Evolutionary conservation across 2,329 filamentous ascomycete genomes (phyloP).

Genomic region (Hymenoscyphus repandus): DNA sequence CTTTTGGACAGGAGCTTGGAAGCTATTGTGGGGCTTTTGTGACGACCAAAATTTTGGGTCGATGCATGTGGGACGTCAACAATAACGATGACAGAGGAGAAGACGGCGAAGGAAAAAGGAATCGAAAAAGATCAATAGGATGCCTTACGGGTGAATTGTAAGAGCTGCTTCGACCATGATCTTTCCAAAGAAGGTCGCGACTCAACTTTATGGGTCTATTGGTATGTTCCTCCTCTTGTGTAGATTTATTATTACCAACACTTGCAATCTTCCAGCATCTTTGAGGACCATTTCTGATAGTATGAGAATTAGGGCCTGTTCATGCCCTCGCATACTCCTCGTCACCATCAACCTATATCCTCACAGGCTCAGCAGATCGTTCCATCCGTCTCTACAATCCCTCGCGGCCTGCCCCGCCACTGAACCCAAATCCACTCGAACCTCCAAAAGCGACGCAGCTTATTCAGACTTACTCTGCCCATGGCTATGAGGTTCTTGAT

Average conservation of each 20-base stretch:
- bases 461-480: constrained; percentile 83
- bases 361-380: constrained; percentile 83
- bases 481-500: constrained; percentile 88
- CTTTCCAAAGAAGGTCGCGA: constrained; percentile 42
- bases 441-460: constrained; percentile 43
- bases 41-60: not conserved
- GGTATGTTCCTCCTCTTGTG: constrained; percentile 37
- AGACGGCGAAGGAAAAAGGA: too few relatives aligned
- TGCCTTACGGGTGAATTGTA: not conserved
- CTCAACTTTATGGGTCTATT: constrained; percentile 54
- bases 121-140: too few relatives aligned
- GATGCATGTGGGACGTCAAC: too few relatives aligned
- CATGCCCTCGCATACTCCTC: constrained; percentile 70
- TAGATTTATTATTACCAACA: not conserved
- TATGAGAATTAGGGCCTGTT: constrained; percentile 50
- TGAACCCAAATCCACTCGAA: constrained; percentile 35
- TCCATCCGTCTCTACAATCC: constrained; percentile 84
- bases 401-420: constrained; percentile 39
- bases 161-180: constrained; percentile 29
- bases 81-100: too few relatives aligned
- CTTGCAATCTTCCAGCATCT: not conserved
- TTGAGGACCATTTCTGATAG: too few relatives aligned
- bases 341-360: constrained; percentile 68
- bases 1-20: too few relatives aligned
- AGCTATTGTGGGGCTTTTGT: not conserved